Evolutionary conservation across 2,329 filamentous ascomycete genomes (phyloP).

Genomic region (Fusarium nygamai): DNA sequence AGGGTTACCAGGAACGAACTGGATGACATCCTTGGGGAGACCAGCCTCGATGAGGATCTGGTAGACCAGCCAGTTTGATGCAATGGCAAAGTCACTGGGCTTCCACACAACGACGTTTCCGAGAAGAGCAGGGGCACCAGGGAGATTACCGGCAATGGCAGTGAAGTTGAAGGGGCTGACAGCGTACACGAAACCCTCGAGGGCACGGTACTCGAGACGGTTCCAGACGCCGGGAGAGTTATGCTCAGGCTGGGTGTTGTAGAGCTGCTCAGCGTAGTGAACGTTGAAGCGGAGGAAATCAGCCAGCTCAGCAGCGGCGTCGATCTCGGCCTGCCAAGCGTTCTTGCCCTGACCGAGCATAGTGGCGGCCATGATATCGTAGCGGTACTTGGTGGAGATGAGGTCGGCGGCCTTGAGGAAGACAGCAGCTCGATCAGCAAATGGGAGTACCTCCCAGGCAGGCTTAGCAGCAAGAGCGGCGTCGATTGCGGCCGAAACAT

Average conservation of each 20-base stretch:
- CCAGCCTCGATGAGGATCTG: conserved; percentile 92
- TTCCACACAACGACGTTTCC: conserved; percentile 98
- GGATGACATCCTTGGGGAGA: conserved; percentile 87
- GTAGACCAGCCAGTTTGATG: conserved; percentile 92
- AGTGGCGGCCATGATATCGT: conserved; percentile 94
- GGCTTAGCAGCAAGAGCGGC: conserved; percentile 86
- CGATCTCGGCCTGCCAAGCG: conserved; percentile 99
- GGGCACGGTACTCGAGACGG: conserved; percentile 85
- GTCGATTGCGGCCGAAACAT: conserved; percentile 84
- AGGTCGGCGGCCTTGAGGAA: conserved; percentile 97
- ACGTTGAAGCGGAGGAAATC: conserved; percentile 97
- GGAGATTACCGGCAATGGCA: conserved; percentile 89
- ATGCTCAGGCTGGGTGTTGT: conserved; percentile 85
- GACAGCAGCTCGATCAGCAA: conserved; percentile 88
- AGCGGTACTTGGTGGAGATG: conserved; percentile 90
- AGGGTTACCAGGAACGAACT: conserved; percentile 91
- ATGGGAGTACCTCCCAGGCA: conserved; percentile 86
- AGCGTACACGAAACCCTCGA: conserved; percentile 96
- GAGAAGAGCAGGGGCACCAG: conserved; percentile 84
- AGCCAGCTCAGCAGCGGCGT: conserved; percentile 88
- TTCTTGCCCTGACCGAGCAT: conserved; percentile 99
- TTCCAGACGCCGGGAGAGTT: conserved; percentile 91
- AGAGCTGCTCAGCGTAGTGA: conserved; percentile 90
- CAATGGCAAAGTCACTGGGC: conserved; percentile 87
- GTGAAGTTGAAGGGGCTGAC: conserved; percentile 98